phyloP scores from a whole-genome alignment of 176 grass and related monocot genomes.

The Rhynchospora breviuscula region DNA sequence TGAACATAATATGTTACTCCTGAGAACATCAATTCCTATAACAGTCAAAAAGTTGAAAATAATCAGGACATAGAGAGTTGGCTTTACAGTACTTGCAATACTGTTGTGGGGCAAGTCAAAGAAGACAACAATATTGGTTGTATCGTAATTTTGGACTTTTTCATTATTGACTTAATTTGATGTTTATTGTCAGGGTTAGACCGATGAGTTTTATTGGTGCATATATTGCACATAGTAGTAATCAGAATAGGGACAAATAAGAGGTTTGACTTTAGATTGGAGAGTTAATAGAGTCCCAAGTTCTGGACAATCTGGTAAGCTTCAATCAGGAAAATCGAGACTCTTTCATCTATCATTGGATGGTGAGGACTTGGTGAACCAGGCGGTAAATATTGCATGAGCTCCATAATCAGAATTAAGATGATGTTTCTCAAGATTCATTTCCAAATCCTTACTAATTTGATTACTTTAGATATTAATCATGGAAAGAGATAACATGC shows the following conservation, averaged over 20 bases:
- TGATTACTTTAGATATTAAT: not conserved
- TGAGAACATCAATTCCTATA: slow-evolving; percentile 47
- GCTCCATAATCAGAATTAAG: not conserved
- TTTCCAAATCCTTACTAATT: not conserved
- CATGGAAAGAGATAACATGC: too few species aligned
- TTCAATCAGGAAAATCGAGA: not conserved
- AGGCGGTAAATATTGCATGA: not conserved
- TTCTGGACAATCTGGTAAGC: too few species aligned
- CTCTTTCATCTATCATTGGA: not conserved
- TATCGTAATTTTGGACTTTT: not conserved
- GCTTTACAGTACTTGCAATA: not conserved
- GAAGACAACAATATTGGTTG: not conserved
- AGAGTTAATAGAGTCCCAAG: not conserved
- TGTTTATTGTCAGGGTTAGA: not conserved
- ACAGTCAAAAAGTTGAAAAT: not conserved
- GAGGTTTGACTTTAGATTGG: not conserved
- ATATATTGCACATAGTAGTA: not conserved
- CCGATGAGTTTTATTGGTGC: not conserved
- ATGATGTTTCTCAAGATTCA: not conserved
- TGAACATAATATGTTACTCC: slow-evolving; percentile 47
- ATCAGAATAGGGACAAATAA: not conserved
- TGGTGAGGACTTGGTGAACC: not conserved
- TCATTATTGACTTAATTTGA: not conserved
- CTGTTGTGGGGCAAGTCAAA: not conserved
- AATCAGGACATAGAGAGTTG: not conserved